A percentile compares a stretch with the other conserved stretches of the same genome.
phyloP scores from a whole-genome alignment of 805 yeast species.

The Ogataea polymorpha region DNA sequence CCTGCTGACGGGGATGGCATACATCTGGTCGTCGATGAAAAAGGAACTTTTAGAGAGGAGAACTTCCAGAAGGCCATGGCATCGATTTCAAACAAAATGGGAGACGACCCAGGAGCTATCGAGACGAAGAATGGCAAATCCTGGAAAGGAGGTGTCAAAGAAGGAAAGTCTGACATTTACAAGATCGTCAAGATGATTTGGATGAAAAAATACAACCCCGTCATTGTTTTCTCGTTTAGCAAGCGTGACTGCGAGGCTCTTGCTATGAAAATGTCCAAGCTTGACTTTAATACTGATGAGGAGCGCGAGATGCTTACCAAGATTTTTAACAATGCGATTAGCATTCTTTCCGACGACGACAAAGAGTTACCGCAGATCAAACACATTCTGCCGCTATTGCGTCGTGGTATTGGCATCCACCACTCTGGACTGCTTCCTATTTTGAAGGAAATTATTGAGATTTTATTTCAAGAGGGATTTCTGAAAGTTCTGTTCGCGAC shows the following conservation, averaged over 20 bases:
- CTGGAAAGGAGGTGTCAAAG: slow-evolving; percentile 78
- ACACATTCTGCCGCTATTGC: slow-evolving; percentile 80
- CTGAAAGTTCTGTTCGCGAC: slow-evolving; percentile 95
- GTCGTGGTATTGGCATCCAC: slow-evolving; percentile 97
- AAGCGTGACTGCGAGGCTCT: slow-evolving; percentile 94
- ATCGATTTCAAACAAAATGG: slow-evolving; percentile 73
- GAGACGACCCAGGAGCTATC: slow-evolving; percentile 74
- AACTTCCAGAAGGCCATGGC: slow-evolving; percentile 99
- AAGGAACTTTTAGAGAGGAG: slow-evolving; percentile 93
- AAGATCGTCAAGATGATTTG: slow-evolving; percentile 98
- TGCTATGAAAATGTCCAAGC: slow-evolving; percentile 92
- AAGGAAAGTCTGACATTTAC: slow-evolving; percentile 74
- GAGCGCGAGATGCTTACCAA: slow-evolving; percentile 89
- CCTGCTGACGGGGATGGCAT: slow-evolving; percentile 99
- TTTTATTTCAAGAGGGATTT: slow-evolving; percentile 94
- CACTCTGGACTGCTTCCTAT: slow-evolving; percentile 94
- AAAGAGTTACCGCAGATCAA: slow-evolving; percentile 92
- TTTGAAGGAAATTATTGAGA: slow-evolving; percentile 91
- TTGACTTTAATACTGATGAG: slow-evolving; percentile 90
- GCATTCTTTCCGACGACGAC: slow-evolving; percentile 84
- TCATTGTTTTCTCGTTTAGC: slow-evolving; percentile 96
- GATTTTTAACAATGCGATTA: slow-evolving; percentile 87
- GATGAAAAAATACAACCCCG: slow-evolving; percentile 95
- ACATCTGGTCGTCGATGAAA: slow-evolving; percentile 95
- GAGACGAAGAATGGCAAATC: slow-evolving; percentile 64